Base-by-base conservation (phyloP, 768 basidiomycete genomes). In the Cystofilobasidium bisporidii region DNA sequence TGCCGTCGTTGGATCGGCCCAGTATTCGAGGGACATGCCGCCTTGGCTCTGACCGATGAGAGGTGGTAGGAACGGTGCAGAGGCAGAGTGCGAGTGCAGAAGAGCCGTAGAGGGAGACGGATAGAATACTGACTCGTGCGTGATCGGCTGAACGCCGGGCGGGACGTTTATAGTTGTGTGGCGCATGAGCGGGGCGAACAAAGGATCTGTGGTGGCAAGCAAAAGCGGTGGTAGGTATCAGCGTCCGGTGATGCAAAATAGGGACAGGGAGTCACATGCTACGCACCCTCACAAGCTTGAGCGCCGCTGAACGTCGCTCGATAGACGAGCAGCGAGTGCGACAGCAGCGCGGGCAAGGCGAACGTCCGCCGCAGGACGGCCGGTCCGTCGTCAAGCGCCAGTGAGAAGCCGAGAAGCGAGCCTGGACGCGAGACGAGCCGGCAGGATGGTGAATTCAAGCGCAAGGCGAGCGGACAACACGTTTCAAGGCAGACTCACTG, bases 321-420 rank as follows among this genome's bases (percentile, higher is more conserved):
- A 74, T 91, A 91, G 3, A 85, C 86, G 20, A 89, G 69, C 1
- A 91, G 79, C 0, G 83, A 82, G 68, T 82, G 83, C 8, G 83
- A 82, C 14, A 85, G 75, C 1, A 88, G 73, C 62, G 78, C 79
- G 2, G 87, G 84, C 64, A 89, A 79, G 12, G 74, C 73, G 30
- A 87, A 76, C 1, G 79, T 73, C 18, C 80, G 80, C 24, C 76
- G 79, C 32, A 85, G 72, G 1, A 11, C 28, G 10, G 6, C 24
- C 3, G 45, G 48, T 22, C 9, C 11, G 41, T 3, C 15, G n/a
- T 5, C 18, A 1, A 61, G 47, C 18, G 43, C 17, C 1, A 53
- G 45, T 2, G 28, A 11, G 45, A 68, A 41, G 41, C 61, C 61
- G n/a, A 63, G 45, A 2, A 63, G 18, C 0, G 45, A 24, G 11